phyloP scores from a whole-genome alignment of 208 protist genomes.

The Crithidia fasciculata region DNA sequence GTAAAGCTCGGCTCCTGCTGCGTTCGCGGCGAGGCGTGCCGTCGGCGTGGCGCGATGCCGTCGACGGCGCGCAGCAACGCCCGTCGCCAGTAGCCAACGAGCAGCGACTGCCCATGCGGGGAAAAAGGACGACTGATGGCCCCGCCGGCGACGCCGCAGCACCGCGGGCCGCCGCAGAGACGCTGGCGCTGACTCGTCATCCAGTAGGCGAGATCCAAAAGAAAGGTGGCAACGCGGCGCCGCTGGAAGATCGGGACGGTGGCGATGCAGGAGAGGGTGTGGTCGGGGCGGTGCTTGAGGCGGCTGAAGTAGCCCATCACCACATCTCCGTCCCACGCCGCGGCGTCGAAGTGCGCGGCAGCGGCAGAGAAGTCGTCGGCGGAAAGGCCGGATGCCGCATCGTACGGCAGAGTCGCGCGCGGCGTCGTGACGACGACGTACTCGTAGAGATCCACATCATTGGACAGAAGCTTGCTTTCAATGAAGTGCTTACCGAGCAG shows the following conservation, averaged over 20 bases:
- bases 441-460: constrained; percentile 83
- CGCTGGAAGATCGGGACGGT: constrained; percentile 75
- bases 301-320: constrained; percentile 74
- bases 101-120: constrained; percentile 61
- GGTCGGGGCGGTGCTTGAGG: constrained; percentile 65
- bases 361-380: constrained; percentile 41
- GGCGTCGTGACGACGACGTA: constrained; percentile 71
- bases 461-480: constrained; percentile 72
- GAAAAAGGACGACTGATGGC: constrained; percentile 75
- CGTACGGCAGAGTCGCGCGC: constrained; percentile 47
- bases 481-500: constrained; percentile 69
- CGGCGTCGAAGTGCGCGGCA: constrained; percentile 48
- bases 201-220: constrained; percentile 68
- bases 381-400: background rate
- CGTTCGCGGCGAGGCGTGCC: constrained; percentile 4
- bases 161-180: constrained; percentile 47
- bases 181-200: constrained; percentile 57
- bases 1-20: constrained; percentile 13
- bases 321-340: constrained; percentile 59
- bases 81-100: constrained; percentile 71
- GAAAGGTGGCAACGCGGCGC: constrained; percentile 50
- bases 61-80: constrained; percentile 31
- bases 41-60: constrained; percentile 12
- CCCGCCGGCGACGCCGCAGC: constrained; percentile 54
- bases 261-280: constrained; percentile 75